Base-by-base conservation (phyloP, 2,329 filamentous ascomycete species). In the Canariomyces notabilis region DNA sequence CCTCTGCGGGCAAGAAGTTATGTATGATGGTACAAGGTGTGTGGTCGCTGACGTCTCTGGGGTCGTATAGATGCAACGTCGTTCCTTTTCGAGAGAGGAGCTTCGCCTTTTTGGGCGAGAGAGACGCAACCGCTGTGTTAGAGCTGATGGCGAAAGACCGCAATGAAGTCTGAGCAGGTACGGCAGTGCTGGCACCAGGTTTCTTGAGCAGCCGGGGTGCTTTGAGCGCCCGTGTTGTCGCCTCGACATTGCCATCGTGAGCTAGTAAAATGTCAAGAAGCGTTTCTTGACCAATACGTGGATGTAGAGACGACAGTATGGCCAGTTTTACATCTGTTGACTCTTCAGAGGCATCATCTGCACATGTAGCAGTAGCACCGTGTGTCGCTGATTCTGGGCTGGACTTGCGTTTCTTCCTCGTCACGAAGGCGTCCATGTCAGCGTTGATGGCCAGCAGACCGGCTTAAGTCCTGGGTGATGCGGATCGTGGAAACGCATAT, bases 11-110 rank as follows among this genome's bases (percentile, higher is more conserved):
- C 0, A 98, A 72, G 57, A 97, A 96, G 59, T 95, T 93, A 66
- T 95, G 89, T 45, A 96, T 82, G 54, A 97, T 86, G 9, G 87
- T 90, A 67, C 90, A 96, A 1, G 93, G 89, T 0, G 91, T 95
- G 60, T 95, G 79, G 19, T 79, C 75, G 39, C 87, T 85, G 37
- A 97, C 80, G 57, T 95, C 89, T 32, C 80, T 73, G 0, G 90
- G 87, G 34, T 87, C 81, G 64, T 86, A 97, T 0, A 97, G 72
- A 61, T 91, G 86, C 2, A 97, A 67, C 0, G 91, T 96, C 56
- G 81, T 80, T 11, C 90, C 91, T 61, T 85, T 94, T 58, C 79
- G 85, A 0, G 85, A 82, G 49, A 87, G 67, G 0, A 76, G 53
- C 53, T 71, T 79, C 5, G 62, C 36, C 32, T 44, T 47, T 23